Base-by-base conservation (phyloP, 768 basidiomycete genomes). In the Scleroderma citrinum region DNA sequence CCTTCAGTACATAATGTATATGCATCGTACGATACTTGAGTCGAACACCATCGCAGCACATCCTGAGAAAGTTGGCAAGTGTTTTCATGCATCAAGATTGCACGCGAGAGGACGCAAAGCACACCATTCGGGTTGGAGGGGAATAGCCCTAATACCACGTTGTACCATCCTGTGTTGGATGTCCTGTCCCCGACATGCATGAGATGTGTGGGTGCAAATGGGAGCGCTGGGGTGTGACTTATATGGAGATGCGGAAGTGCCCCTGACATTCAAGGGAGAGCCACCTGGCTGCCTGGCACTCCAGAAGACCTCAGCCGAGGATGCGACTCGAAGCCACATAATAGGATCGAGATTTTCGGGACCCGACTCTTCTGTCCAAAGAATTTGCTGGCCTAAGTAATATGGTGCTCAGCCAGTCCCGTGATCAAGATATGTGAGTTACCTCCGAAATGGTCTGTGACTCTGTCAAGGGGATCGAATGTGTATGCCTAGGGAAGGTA, bases 1-100 rank as follows among this genome's bases (percentile, higher is more conserved):
- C 91, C 3, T 96, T 98, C 64, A 90, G 86, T 56, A 92, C 92
- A 35, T 83, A 56, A 71, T 29, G 21, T 38, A 20, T 21, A 5
- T 34, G 17, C 40, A 36, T 24, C 10, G 5, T 7, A 24, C 16
- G 19, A 39, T 40, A 41, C 2, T 2, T 29, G 37, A 29, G n/a
- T n/a, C n/a, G n/a, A n/a, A n/a, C n/a, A n/a, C n/a, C n/a, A n/a
- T n/a, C n/a, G n/a, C n/a, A n/a, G n/a, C n/a, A n/a, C n/a, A n/a
- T 46, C 35, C 32, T 24, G 19, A 44, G 45, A 23, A n/a, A n/a
- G n/a, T n/a, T n/a, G n/a, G n/a, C n/a, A n/a, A n/a, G n/a, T n/a
- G n/a, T n/a, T 23, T 42, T 42, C 40, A 62, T 1, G 63, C 57
- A 0, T 43, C 7, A 43, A 66, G n/a, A 49, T 80, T 71, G 47